phyloP scores from a whole-genome alignment of 371 early-diverging fungal species.

The Apophysomyces ossiformis region DNA sequence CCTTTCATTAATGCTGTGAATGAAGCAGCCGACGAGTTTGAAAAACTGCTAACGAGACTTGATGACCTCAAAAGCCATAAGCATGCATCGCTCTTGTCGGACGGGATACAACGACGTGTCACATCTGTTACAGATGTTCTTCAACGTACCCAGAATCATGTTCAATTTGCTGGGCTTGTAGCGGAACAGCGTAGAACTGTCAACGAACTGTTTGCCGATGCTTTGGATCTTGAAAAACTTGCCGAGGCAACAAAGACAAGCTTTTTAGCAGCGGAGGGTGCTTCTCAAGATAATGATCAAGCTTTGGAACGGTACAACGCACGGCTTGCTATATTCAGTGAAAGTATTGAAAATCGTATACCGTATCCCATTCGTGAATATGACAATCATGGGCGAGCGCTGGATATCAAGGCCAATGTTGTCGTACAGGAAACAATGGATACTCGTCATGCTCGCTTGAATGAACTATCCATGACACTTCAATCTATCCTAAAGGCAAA shows the following conservation, averaged over 20 bases:
- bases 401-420: conserved; percentile 28
- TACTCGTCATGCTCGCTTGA: conserved; percentile 32
- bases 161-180: conserved; percentile 16
- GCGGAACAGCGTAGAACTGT: conserved; percentile 16
- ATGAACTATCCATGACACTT: conserved; percentile 30
- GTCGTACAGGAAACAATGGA: conserved; percentile 33
- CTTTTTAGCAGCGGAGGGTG: conserved; percentile 19
- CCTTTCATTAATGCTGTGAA: background rate
- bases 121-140: background rate
- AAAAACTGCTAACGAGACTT: background rate
- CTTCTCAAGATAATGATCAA: conserved; percentile 9
- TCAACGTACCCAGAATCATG: conserved; percentile 16
- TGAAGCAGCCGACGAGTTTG: background rate
- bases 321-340: conserved; percentile 14
- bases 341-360: conserved; percentile 2
- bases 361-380: conserved; percentile 32
- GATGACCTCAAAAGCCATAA: background rate
- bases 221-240: conserved; percentile 11
- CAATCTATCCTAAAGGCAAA: conserved; percentile 33
- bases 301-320: conserved; percentile 11
- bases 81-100: background rate
- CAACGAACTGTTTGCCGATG: conserved; percentile 1
- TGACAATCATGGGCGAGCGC: conserved; percentile 18
- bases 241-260: conserved; percentile 24
- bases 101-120: background rate